Base-by-base conservation (phyloP, 495 filamentous ascomycete genomes). In the Penicillium longicatenatum region DNA sequence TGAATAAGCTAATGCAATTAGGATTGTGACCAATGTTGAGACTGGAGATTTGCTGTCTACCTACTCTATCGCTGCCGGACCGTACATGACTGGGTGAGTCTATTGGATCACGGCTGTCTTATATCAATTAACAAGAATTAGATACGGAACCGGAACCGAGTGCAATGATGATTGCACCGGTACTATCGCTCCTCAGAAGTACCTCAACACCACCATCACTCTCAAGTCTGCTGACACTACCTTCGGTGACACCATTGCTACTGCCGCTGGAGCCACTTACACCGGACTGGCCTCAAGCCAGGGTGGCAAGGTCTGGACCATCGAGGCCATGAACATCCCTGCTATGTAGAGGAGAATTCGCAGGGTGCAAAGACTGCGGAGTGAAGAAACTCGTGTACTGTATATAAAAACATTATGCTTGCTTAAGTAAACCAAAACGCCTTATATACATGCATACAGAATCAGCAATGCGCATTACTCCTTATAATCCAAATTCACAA, bases 101-200 rank as follows among this genome's bases (percentile, higher is more conserved):
- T 48, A 12, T 20, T 44, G 7, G 17, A 31, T 3, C 6, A 9
- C 12, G 35, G 17, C 21, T 22, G 1, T 45, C 7, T 43, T 43
- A 14, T 6, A 1, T 45, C 19, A 44, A 21, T 49, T 54, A 47
- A 60, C 35, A 17, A 4, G 3, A 33, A 19, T 10, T 52, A 72
- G 73, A 21, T 74, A 71, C 41, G 73, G 74, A 9, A 75, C 71
- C 11, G 72, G 71, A 29, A 74, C 71, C 19, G 71, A 75, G 54
- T 75, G 74, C 43, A 54, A 74, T 42, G 31, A 54, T 14, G 54
- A 54, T 47, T 77, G 72, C 64, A 71, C 67, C 0, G 70, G 71
- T 17, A 74, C 74, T 14, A 61, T 72, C 24, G 65, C 63, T 17
- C 46, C 64, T 1, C 74, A 77, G 59, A 37, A 68, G 44, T 75